These are phyloP conservation scores for Lagenaria siceraria DNA, from an alignment of 306 rosid species.

Conservation along the genomic window DNA sequence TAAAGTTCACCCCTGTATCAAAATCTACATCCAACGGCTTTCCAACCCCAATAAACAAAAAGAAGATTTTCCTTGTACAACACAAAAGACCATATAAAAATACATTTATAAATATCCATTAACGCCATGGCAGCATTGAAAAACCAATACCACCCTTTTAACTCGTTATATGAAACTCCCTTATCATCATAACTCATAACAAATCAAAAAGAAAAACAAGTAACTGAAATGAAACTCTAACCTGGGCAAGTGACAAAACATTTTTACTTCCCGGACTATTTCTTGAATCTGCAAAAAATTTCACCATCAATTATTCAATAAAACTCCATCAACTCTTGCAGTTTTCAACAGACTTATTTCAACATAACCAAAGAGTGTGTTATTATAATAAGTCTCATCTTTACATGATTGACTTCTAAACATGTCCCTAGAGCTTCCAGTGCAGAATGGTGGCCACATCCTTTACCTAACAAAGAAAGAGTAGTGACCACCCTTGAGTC, in stretches of 20 bases:
- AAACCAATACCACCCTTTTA: background rate
- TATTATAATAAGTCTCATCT: no score
- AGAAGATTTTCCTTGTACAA: background rate
- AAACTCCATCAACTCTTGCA: background rate
- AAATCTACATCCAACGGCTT: no score
- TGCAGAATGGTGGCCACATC: no score
- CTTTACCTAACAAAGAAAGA: no score
- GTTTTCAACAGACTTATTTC: no score
- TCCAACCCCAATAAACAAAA: no score
- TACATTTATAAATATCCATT: background rate
- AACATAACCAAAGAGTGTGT: no score
- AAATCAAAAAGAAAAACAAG: background rate
- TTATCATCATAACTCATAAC: background rate
- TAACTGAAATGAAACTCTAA: conserved; percentile 3
- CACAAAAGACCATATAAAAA: conserved; percentile 9
- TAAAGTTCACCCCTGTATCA: no score
- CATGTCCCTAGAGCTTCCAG: no score
- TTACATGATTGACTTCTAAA: no score
- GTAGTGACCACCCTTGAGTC: no score
- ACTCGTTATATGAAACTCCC: conserved; percentile 10
- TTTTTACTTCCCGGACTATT: conserved; percentile 23
- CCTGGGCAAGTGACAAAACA: conserved; percentile 52
- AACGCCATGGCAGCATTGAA: background rate
- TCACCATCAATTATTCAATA: background rate
- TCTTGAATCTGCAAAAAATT: conserved; percentile 38